phyloP scores from a whole-genome alignment of 257 asterid species.

The Handroanthus guayacan region DNA sequence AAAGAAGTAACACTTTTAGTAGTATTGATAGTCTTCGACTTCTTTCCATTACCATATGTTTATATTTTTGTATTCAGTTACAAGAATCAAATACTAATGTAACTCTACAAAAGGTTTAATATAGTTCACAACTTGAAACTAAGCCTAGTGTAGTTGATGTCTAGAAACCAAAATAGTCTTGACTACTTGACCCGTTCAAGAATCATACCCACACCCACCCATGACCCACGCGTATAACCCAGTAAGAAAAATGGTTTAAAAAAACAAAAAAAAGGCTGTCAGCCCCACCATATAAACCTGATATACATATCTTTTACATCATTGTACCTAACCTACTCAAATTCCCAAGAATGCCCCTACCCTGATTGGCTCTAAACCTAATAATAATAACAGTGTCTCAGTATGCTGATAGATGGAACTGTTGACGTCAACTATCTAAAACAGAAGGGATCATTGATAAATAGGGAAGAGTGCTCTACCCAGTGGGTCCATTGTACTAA shows the following conservation, averaged over 20 bases:
- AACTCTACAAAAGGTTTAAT: too few relatives aligned
- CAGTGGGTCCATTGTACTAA: conserved; percentile 28
- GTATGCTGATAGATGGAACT: conserved; percentile 22
- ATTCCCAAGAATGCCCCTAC: conserved; percentile 37
- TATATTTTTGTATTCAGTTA: too few relatives aligned
- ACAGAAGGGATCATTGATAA: conserved; percentile 17
- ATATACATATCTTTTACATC: not conserved
- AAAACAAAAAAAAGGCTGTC: not conserved
- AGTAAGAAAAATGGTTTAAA: not conserved
- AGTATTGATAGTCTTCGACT: too few relatives aligned
- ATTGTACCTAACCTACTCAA: conserved; percentile 16
- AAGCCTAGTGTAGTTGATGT: too few relatives aligned
- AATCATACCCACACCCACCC: not conserved
- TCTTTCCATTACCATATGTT: too few relatives aligned
- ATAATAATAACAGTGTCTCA: conserved; percentile 18
- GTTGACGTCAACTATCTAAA: conserved; percentile 43
- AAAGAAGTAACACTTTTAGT: too few relatives aligned
- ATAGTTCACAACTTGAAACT: too few relatives aligned
- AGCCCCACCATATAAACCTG: not conserved
- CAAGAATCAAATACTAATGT: too few relatives aligned
- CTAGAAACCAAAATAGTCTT: too few relatives aligned
- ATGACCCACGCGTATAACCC: not conserved
- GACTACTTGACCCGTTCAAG: not conserved
- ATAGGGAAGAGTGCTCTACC: conserved; percentile 9
- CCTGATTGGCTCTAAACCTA: conserved; percentile 11